These are phyloP conservation scores for Phytophthora pinifolia DNA, from an alignment of 352 stramenopile genomes.

Conservation along the genomic window DNA sequence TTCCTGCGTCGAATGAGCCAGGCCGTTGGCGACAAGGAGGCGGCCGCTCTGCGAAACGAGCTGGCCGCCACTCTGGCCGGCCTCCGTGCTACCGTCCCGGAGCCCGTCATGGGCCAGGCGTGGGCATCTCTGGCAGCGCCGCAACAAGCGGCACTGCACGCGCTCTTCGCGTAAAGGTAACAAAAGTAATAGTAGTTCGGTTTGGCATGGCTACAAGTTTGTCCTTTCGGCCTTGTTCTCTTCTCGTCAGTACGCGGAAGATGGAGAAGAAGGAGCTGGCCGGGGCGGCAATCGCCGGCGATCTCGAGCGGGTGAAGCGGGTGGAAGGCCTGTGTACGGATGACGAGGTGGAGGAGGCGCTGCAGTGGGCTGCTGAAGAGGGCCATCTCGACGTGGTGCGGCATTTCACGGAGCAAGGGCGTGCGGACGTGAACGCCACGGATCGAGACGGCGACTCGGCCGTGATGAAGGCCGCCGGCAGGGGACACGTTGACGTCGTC, in stretches of 20 bases:
- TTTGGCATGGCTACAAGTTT: no score
- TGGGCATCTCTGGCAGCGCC: constrained; percentile 50
- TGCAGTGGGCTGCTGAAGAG: not conserved
- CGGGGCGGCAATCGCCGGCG: no score
- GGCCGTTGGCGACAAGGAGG: constrained; percentile 49
- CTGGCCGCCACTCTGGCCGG: constrained; percentile 48
- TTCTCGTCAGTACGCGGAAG: no score
- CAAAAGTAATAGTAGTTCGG: constrained; percentile 21
- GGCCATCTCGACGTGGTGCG: constrained; percentile 1
- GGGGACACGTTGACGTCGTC: not conserved
- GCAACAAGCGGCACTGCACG: constrained; percentile 65
- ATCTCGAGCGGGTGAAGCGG: no score
- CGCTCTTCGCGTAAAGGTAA: constrained; percentile 51
- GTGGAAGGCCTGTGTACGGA: no score
- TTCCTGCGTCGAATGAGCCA: constrained; percentile 41
- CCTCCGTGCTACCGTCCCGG: constrained; percentile 54
- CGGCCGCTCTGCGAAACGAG: constrained; percentile 36
- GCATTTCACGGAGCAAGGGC: not conserved
- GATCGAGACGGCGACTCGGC: not conserved
- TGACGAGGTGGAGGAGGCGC: not conserved
- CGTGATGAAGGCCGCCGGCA: not conserved
- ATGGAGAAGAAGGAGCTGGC: no score
- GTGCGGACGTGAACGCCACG: not conserved
- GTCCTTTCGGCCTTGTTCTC: no score
- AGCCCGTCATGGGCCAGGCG: constrained; percentile 53